phyloP scores from a whole-genome alignment of 148 eudicot species.

The Oxyria digyna region DNA sequence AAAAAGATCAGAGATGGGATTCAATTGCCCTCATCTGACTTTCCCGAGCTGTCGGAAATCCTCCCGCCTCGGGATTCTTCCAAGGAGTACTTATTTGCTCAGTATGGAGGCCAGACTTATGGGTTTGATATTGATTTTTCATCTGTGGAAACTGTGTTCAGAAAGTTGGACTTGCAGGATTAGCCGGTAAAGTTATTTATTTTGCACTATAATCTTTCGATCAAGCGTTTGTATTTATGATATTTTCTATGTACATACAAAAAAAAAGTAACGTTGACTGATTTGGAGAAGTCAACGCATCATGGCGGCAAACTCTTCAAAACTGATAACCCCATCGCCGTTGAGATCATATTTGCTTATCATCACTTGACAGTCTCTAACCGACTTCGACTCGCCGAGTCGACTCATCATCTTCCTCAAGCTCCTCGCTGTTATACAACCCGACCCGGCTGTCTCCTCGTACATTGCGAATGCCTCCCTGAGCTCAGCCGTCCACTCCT shows the following conservation, averaged over 20 bases:
- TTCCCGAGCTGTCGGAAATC: conserved; percentile 42
- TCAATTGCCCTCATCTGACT: conserved; percentile 25
- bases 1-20: conserved; percentile 23
- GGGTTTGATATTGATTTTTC: conserved; percentile 67
- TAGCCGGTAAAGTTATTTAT: not conserved
- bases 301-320: conserved; percentile 41
- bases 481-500: conserved; percentile 25
- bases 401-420: conserved; percentile 34
- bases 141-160: conserved; percentile 52
- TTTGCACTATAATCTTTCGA: not conserved
- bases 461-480: conserved; percentile 38
- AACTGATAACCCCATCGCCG: conserved; percentile 42
- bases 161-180: conserved; percentile 22
- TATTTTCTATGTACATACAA: not conserved
- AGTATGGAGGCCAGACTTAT: conserved; percentile 78
- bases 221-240: too few relatives aligned
- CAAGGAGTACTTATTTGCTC: conserved; percentile 53
- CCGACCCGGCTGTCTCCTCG: conserved; percentile 16
- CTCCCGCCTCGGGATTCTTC: conserved; percentile 45
- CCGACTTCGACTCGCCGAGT: conserved; percentile 21
- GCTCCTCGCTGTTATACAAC: conserved; percentile 36
- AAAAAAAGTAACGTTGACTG: not conserved
- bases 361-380: conserved; percentile 28
- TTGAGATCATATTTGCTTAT: conserved; percentile 27
- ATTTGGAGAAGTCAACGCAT: conserved; percentile 14